Conservation (phyloP, 208 protist genomes). For the Vickermania ingenoplastis region DNA sequence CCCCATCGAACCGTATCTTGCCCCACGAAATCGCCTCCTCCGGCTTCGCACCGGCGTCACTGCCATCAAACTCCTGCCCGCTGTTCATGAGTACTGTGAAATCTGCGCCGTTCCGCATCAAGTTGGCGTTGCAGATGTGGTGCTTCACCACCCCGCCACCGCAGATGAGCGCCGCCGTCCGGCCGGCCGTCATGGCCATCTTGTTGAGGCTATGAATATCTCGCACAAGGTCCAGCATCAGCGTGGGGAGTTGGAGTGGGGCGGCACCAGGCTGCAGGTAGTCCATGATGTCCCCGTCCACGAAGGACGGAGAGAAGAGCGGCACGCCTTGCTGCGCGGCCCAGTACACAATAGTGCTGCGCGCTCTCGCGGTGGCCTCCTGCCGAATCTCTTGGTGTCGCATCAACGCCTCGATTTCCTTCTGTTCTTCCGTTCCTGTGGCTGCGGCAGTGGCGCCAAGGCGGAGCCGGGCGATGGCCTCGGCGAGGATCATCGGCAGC, state of each 20-base stretch:
- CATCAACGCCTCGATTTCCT: not conserved
- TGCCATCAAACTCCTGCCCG: constrained; percentile 97
- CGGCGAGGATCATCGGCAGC: constrained; percentile 47
- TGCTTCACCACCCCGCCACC: constrained; percentile 98
- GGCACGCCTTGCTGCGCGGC: constrained; percentile 64
- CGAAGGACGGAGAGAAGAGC: constrained; percentile 76
- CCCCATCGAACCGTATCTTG: constrained; percentile 94
- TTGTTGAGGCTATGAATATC: constrained; percentile 97
- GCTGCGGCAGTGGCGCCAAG: not conserved
- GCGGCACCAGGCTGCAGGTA: constrained; percentile 21
- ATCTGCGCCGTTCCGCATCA: constrained; percentile 99
- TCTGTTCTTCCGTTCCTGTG: not conserved
- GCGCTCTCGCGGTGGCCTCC: constrained; percentile 28
- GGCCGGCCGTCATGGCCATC: constrained; percentile 86
- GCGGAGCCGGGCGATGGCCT: constrained; percentile 20
- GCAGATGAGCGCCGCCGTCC: constrained; percentile 98
- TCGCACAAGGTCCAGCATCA: constrained; percentile 77
- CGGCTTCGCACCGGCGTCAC: constrained; percentile 95
- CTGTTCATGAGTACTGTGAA: constrained; percentile 97
- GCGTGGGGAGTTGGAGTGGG: not conserved
- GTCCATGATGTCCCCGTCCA: constrained; percentile 60
- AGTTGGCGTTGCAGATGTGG: constrained; percentile 99
- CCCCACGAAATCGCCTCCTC: constrained; percentile 99
- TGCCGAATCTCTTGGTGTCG: not conserved
- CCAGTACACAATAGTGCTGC: constrained; percentile 72